These are phyloP conservation scores for Neoboletus brunneissimus DNA, from an alignment of 768 basidiomycete species.

Conservation along the genomic window DNA sequence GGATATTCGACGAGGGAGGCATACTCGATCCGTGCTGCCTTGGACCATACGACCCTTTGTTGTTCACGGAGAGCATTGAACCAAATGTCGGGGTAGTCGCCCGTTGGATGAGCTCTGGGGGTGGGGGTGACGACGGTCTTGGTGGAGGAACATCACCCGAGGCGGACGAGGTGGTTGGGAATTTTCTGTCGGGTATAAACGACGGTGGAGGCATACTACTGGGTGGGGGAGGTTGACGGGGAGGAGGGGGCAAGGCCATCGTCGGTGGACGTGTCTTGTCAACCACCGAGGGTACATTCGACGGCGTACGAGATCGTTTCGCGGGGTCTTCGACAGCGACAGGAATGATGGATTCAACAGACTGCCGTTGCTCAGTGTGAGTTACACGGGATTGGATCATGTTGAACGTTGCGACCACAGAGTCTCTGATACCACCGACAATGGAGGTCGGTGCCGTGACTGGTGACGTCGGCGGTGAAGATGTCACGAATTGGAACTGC, in stretches of 20 bases:
- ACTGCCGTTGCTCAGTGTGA: slow-evolving; percentile 61
- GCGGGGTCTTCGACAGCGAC: slow-evolving; percentile 45
- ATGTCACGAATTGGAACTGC: slow-evolving; percentile 63
- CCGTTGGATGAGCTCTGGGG: slow-evolving; percentile 86
- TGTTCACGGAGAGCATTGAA: slow-evolving; percentile 54
- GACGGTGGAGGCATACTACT: slow-evolving; percentile 71
- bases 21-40: slow-evolving; percentile 73
- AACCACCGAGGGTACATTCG: slow-evolving; percentile 50
- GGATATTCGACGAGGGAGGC: slow-evolving; percentile 66
- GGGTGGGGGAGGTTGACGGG: slow-evolving; percentile 69
- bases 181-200: slow-evolving; percentile 69
- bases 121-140: slow-evolving; percentile 90
- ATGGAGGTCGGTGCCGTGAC: slow-evolving; percentile 31
- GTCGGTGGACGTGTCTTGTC: slow-evolving; percentile 84
- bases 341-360: slow-evolving; percentile 69
- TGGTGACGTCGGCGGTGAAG: slow-evolving; percentile 37
- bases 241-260: slow-evolving; percentile 81
- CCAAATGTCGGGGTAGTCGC: slow-evolving; percentile 86
- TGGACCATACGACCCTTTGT: slow-evolving; percentile 42
- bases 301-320: slow-evolving; percentile 60
- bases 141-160: slow-evolving; percentile 70
- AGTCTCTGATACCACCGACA: slow-evolving; percentile 49
- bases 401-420: slow-evolving; percentile 43
- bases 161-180: slow-evolving; percentile 41
- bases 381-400: slow-evolving; percentile 48